phyloP scores from a whole-genome alignment of 768 basidiomycete species.

The Leccinum pellstonianum region DNA sequence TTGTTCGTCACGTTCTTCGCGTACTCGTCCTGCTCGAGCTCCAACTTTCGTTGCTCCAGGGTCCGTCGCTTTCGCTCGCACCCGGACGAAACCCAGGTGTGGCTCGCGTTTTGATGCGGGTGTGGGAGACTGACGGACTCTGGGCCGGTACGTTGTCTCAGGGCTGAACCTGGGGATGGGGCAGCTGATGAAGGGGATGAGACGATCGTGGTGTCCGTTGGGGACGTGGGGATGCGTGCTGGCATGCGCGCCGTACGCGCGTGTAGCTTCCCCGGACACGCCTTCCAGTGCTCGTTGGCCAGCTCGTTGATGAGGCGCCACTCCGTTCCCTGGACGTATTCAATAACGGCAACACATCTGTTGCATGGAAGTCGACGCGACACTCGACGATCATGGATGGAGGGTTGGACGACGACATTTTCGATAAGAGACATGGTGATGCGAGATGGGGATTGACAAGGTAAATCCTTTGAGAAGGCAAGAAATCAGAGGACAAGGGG shows the following conservation, averaged over 20 bases:
- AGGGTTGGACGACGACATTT: conserved; percentile 7
- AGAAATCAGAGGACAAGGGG: neutral
- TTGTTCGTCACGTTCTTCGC: conserved; percentile 22
- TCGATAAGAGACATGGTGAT: conserved; percentile 21
- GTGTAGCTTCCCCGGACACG: conserved; percentile 26
- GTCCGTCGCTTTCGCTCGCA: conserved; percentile 32
- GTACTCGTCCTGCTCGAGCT: conserved; percentile 33
- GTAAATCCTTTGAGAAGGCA: conserved; percentile 6
- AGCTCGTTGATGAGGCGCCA: conserved; percentile 30
- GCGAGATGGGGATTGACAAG: conserved; percentile 11
- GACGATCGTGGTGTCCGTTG: conserved; percentile 10
- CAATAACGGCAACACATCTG: conserved; percentile 25
- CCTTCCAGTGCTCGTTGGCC: conserved; percentile 28
- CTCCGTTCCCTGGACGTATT: conserved; percentile 26
- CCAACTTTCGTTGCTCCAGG: conserved; percentile 25
- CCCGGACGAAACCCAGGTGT: conserved; percentile 14
- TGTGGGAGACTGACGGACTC: neutral
- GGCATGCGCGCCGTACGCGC: conserved; percentile 10
- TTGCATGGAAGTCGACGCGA: conserved; percentile 25
- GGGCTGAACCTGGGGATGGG: neutral
- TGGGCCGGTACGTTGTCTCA: conserved; percentile 4
- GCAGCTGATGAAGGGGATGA: conserved; percentile 5
- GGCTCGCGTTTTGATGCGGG: neutral
- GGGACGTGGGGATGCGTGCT: conserved; percentile 10
- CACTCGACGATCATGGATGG: conserved; percentile 12